phyloP scores from a whole-genome alignment of 305 asterid genomes.

The Fraxinus platypoda region DNA sequence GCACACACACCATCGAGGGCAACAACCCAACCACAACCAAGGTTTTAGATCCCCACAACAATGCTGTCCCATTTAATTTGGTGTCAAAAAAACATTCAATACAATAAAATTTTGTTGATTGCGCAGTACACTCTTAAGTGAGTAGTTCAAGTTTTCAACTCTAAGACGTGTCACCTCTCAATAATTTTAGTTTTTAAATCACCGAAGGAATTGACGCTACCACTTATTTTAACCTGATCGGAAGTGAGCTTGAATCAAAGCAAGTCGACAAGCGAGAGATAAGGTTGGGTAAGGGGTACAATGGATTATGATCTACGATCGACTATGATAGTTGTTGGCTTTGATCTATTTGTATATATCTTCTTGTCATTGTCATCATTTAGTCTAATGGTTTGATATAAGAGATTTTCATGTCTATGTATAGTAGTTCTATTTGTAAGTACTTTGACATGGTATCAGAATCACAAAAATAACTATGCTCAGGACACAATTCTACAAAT shows the following conservation, averaged over 20 bases:
- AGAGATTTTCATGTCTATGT: no score
- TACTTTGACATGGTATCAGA: no score
- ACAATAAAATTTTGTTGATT: not conserved
- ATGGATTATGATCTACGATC: not conserved
- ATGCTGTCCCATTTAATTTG: not conserved
- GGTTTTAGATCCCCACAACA: not conserved
- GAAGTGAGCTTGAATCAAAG: not conserved
- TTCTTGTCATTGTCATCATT: not conserved
- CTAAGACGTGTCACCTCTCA: not conserved
- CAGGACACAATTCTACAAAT: not conserved
- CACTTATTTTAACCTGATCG: not conserved
- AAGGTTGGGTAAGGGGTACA: not conserved
- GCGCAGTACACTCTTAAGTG: not conserved
- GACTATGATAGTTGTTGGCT: not conserved
- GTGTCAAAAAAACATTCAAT: not conserved
- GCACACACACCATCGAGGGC: not conserved
- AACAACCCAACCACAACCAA: not conserved
- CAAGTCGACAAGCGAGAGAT: not conserved
- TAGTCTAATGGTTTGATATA: not conserved
- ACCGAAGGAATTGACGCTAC: not conserved
- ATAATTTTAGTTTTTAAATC: not conserved
- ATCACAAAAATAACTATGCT: not conserved
- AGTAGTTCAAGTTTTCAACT: not conserved
- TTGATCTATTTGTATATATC: not conserved
- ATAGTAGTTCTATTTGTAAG: not conserved